These are phyloP conservation scores for Pulveroboletus frians DNA, from an alignment of 768 basidiomycete genomes.

Conservation along the genomic window DNA sequence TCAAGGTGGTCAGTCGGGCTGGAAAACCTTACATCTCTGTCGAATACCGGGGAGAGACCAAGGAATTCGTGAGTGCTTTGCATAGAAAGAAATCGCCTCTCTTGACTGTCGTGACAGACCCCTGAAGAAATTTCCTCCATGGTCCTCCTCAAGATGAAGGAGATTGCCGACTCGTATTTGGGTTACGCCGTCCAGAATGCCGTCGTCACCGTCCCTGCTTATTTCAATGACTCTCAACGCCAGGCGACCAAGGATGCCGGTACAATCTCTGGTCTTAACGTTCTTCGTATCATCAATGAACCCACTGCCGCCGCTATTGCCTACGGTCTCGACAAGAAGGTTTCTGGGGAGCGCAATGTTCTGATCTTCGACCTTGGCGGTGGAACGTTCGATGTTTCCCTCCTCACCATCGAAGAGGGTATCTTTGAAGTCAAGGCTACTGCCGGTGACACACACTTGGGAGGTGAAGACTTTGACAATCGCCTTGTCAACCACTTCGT, in stretches of 20 bases:
- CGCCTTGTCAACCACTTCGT: conserved; percentile 95
- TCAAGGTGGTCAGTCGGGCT: conserved; percentile 79
- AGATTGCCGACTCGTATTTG: conserved; percentile 94
- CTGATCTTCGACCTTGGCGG: conserved; percentile 98
- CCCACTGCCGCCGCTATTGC: conserved; percentile 98
- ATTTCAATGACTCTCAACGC: conserved; percentile 99
- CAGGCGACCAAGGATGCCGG: conserved; percentile 99
- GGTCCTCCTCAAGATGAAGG: conserved; percentile 98
- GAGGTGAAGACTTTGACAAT: conserved; percentile 98
- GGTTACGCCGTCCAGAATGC: conserved; percentile 81
- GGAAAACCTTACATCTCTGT: conserved; percentile 89
- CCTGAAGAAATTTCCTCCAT: conserved; percentile 98
- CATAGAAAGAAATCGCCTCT: not conserved
- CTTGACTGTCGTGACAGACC: conserved; percentile 45
- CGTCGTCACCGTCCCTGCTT: conserved; percentile 94
- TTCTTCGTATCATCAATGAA: conserved; percentile 98
- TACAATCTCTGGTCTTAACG: conserved; percentile 87
- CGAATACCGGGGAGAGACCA: conserved; percentile 88
- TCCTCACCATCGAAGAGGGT: conserved; percentile 93
- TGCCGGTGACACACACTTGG: conserved; percentile 96
- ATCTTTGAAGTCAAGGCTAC: conserved; percentile 99
- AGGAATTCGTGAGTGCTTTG: conserved; percentile 72
- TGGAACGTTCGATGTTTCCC: conserved; percentile 97
- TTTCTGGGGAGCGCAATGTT: conserved; percentile 85
- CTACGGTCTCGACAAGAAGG: conserved; percentile 97